These are phyloP conservation scores for Mycena metata DNA, from an alignment of 768 basidiomycete genomes.

Conservation along the genomic window DNA sequence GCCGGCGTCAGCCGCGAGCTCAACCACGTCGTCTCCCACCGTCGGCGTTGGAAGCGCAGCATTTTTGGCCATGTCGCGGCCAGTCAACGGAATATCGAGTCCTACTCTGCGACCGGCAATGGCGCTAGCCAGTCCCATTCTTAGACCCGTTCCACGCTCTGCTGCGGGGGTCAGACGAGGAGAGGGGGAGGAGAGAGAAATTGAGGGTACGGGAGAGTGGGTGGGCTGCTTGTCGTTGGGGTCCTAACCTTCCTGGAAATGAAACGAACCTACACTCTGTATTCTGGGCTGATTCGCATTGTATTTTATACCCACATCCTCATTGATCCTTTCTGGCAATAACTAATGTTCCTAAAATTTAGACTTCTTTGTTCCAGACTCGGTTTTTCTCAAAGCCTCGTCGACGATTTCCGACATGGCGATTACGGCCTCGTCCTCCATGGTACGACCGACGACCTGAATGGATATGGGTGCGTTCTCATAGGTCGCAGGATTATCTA, in stretches of 20 bases:
- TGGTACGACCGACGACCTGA: conserved; percentile 72
- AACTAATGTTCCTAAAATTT: conserved; percentile 9
- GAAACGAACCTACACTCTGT: conserved; percentile 6
- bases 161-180: conserved; percentile 55
- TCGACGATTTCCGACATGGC: conserved; percentile 78
- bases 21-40: conserved; percentile 82
- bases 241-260: conserved; percentile 35
- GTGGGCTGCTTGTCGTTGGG: conserved; percentile 73
- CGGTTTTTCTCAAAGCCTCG: conserved; percentile 56
- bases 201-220: conserved; percentile 85
- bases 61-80: conserved; percentile 58
- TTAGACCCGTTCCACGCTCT: conserved; percentile 72
- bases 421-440: conserved; percentile 84
- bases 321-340: conserved; percentile 10
- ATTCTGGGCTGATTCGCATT: conserved; percentile 25
- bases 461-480: conserved; percentile 71
- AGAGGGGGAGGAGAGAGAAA: conserved; percentile 75
- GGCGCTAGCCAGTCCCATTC: conserved; percentile 81
- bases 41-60: conserved; percentile 64
- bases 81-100: conserved; percentile 74
- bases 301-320: conserved; percentile 36
- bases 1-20: conserved; percentile 69
- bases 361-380: conserved; percentile 7
- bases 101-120: conserved; percentile 81
- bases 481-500: conserved; percentile 30